These are phyloP conservation scores for Wickerhamiella alocasiicola DNA, from an alignment of 805 yeast species.

Conservation along the genomic window DNA sequence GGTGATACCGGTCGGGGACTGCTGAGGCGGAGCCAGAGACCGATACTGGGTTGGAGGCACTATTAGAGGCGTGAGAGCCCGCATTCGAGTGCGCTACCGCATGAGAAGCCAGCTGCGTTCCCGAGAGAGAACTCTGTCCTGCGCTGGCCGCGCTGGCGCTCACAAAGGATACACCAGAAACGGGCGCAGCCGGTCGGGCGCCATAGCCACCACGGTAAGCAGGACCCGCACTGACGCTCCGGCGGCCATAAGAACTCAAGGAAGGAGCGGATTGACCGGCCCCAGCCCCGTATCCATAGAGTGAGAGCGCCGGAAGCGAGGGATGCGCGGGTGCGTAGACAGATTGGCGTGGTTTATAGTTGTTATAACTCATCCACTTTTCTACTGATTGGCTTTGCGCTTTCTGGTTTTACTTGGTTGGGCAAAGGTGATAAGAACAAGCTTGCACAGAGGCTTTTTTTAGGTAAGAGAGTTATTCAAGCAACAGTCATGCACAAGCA, in stretches of 20 bases:
- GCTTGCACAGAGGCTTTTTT: background rate
- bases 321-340: conserved; percentile 5
- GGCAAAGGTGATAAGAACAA: background rate
- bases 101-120: too few species aligned
- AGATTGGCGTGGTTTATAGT: conserved; percentile 7
- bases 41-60: background rate
- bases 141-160: background rate
- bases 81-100: background rate
- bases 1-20: conserved; percentile 16
- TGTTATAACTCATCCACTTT: conserved; percentile 5
- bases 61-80: background rate
- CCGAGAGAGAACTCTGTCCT: too few species aligned
- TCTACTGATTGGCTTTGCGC: too few species aligned
- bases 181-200: too few species aligned
- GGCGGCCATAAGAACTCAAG: too few species aligned
- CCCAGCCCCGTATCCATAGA: too few species aligned
- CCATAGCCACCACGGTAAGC: too few species aligned
- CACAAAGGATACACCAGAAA: too few species aligned
- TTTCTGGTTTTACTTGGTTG: too few species aligned
- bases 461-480: conserved; percentile 3
- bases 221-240: background rate
- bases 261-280: too few species aligned
- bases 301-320: background rate
- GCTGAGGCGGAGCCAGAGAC: conserved; percentile 1
- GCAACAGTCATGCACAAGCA: conserved; percentile 11